Conservation (phyloP, 2,329 filamentous ascomycete genomes). For the Clathrospora elynae region DNA sequence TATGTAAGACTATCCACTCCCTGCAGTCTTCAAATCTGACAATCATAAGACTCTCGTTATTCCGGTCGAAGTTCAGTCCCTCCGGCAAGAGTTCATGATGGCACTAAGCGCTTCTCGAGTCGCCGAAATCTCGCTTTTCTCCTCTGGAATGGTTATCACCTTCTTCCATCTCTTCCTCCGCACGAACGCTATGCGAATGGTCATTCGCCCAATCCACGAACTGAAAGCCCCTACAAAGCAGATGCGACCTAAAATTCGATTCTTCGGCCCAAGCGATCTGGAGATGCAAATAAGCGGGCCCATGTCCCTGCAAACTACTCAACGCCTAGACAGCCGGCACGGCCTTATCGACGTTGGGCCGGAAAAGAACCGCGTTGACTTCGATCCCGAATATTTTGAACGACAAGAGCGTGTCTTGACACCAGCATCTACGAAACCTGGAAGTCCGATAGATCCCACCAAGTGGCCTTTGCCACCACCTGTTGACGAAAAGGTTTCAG, state of each 20-base stretch:
- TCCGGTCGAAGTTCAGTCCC: conserved; percentile 65
- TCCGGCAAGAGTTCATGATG: conserved; percentile 49
- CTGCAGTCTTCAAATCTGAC: conserved; percentile 8
- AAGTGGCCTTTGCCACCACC: conserved; percentile 47
- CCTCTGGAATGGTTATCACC: conserved; percentile 68
- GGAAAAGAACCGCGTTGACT: conserved; percentile 47
- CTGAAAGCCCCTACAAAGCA: conserved; percentile 47
- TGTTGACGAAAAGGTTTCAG: conserved; percentile 24
- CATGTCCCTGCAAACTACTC: conserved; percentile 40
- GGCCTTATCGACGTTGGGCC: conserved; percentile 45
- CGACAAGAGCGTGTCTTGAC: conserved; percentile 40
- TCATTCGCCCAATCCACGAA: conserved; percentile 58
- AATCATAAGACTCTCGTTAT: conserved; percentile 59
- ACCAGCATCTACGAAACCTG: conserved; percentile 34
- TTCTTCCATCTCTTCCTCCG: conserved; percentile 70
- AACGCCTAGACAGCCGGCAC: conserved; percentile 42
- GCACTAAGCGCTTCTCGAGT: conserved; percentile 64
- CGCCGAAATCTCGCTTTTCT: conserved; percentile 68
- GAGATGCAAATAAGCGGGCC: conserved; percentile 51
- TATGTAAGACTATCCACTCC: conserved; percentile 53
- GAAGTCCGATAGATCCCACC: conserved; percentile 39
- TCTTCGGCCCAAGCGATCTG: conserved; percentile 53
- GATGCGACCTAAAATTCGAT: conserved; percentile 56
- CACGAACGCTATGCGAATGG: conserved; percentile 64
- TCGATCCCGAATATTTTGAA: conserved; percentile 41